Evolutionary conservation across 805 yeast species (phyloP), one percentile per base, ranked within the genome.

Genomic region (Kluyveromyces nonfermentans): DNA sequence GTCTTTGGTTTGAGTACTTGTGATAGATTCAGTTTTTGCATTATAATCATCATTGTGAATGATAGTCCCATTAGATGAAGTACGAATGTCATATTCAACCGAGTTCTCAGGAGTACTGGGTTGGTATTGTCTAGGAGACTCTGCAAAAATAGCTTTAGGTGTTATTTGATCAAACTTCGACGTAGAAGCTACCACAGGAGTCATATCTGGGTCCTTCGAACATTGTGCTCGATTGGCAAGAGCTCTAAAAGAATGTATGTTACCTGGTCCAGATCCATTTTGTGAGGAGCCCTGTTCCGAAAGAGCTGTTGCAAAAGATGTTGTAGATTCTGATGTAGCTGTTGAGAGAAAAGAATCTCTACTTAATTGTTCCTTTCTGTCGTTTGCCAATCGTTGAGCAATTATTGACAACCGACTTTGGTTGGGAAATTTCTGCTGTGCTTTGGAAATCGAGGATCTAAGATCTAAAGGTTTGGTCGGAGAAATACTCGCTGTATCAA

Each of bases 251-350:
- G 41, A 33, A 17, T 38, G 41, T 10, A 16, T 28, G 33, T 12
- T 14, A 17, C 19, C 21, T 9, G 31, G 19, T 16, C 2, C 7
- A n/a, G 18, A n/a, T 28, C 31, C 41, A n/a, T 6, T 4, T 22
- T 38, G 41, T 15, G 22, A 16, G 8, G 14, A n/a, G 9, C 6
- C 3, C 18, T 38, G 34, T 10, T 28, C 34, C 7, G 46, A 43
- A 33, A 40, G 21, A 6, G 49, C 49, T 2, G 49, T 46, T 16
- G 38, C 21, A 41, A 46, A 46, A 3, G 46, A 42, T 5, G 28
- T 25, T 7, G 35, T 40, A 16, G 49, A 46, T 18, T 30, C 33
- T 7, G 45, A 43, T 1, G 42, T 43, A 2, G 25, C 37, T 12
- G 42, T 16, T 7, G 49, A 46, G 9, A 16, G 25, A 18, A 43